Conservation (phyloP, 768 basidiomycete species). For the Lactarius indigo region DNA sequence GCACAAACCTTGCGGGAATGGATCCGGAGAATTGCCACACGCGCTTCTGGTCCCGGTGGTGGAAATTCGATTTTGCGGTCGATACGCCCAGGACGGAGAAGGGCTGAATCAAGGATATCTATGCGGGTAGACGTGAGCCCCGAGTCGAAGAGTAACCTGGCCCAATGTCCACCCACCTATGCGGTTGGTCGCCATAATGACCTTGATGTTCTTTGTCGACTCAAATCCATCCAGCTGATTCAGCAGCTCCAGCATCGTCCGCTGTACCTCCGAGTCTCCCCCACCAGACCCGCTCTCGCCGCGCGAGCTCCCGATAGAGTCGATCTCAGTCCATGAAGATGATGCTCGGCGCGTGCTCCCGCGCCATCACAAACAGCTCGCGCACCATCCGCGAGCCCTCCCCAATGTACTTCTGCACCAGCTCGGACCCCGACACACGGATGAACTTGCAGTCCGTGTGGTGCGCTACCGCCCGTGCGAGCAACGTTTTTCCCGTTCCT, state of each 20-base stretch:
- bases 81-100: slow-evolving; percentile 92
- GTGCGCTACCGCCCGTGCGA: slow-evolving; percentile 94
- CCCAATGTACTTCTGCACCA: slow-evolving; percentile 98
- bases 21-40: slow-evolving; percentile 94
- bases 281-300: slow-evolving; percentile 70
- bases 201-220: slow-evolving; percentile 79
- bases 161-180: slow-evolving; percentile 58
- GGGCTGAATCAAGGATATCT: slow-evolving; percentile 94
- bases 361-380: slow-evolving; percentile 96
- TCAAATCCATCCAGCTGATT: slow-evolving; percentile 69
- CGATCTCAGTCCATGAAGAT: slow-evolving; percentile 99
- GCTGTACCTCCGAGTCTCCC: slow-evolving; percentile 64
- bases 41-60: slow-evolving; percentile 94
- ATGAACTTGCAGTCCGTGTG: slow-evolving; percentile 99
- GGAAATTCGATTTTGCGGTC: slow-evolving; percentile 99
- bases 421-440: slow-evolving; percentile 87
- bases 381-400: slow-evolving; percentile 96
- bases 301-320: slow-evolving; percentile 91
- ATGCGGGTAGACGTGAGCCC: neutral
- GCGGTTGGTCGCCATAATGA: slow-evolving; percentile 97
- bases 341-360: slow-evolving; percentile 96
- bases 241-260: slow-evolving; percentile 62
- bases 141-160: neutral
- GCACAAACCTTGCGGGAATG: slow-evolving; percentile 83
- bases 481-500: slow-evolving; percentile 92